A percentile compares a stretch with the other conserved stretches of the same genome.
These are phyloP conservation scores for Exophiala calicioides DNA, from an alignment of 2,329 filamentous ascomycete genomes.

Conservation along the genomic window DNA sequence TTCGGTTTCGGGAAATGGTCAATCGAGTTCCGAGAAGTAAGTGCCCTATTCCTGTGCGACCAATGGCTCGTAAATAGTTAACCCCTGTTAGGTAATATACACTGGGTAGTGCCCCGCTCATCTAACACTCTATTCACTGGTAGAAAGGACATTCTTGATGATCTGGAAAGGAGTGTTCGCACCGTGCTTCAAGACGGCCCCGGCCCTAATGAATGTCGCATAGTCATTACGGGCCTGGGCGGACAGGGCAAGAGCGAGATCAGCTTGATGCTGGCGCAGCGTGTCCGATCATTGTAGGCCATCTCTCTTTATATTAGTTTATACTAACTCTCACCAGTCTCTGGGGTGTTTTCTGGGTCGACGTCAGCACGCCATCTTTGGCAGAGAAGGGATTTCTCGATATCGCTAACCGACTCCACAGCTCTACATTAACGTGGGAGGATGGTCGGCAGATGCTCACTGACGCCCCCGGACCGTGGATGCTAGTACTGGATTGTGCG, in stretches of 20 bases:
- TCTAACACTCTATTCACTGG: too few species aligned
- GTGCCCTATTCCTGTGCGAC: too few species aligned
- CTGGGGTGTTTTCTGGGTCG: too few species aligned
- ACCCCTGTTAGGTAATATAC: too few species aligned
- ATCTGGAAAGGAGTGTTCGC: too few species aligned
- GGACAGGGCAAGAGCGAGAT: conserved; percentile 38
- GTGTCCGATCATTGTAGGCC: conserved; percentile 31
- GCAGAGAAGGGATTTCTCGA: conserved; percentile 32
- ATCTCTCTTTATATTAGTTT: background rate
- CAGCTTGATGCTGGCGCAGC: conserved; percentile 33
- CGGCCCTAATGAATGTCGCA: conserved; percentile 22
- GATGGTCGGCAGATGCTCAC: conserved; percentile 21
- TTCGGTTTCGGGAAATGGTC: conserved; percentile 6
- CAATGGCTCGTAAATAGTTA: too few species aligned
- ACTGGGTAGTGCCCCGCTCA: too few species aligned
- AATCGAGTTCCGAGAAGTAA: background rate
- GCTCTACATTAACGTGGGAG: conserved; percentile 22
- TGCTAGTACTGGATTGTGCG: conserved; percentile 27
- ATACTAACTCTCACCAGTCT: conserved; percentile 29
- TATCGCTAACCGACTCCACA: conserved; percentile 29
- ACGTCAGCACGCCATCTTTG: conserved; percentile 23
- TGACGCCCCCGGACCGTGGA: conserved; percentile 15
- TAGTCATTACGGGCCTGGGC: conserved; percentile 36
- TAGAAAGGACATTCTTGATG: too few species aligned
- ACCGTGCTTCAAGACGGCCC: conserved; percentile 4